Percentiles rank a stretch among this genome's conserved stretches.
Conservation (phyloP, 495 filamentous ascomycete species). For the Aspergillus diversus region DNA sequence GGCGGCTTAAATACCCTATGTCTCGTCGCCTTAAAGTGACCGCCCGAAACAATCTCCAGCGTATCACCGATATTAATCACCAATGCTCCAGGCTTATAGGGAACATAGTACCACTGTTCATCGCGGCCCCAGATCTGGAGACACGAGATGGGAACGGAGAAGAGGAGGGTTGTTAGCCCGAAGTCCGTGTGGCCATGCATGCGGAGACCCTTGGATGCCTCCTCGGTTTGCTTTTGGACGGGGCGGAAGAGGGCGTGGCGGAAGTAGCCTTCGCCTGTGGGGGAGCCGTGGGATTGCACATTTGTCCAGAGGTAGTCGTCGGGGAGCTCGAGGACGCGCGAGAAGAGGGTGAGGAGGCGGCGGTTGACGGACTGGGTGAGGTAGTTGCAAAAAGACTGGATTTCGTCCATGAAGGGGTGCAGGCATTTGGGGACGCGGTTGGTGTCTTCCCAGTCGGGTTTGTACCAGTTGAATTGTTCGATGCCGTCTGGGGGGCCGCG, state of each 20-base stretch:
- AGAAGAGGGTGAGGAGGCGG: constrained; percentile 47
- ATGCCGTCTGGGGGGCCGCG: constrained; percentile 44
- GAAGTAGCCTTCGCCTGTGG: constrained; percentile 51
- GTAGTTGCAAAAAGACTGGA: constrained; percentile 47
- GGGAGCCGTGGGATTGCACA: constrained; percentile 48
- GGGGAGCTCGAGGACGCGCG: constrained; percentile 49
- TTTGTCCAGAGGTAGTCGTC: constrained; percentile 52
- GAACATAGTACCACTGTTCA: constrained; percentile 48
- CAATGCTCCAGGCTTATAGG: constrained; percentile 47
- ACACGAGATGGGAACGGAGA: constrained; percentile 46
- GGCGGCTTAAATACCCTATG: constrained; percentile 49
- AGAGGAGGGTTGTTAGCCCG: constrained; percentile 46
- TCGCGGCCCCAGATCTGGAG: constrained; percentile 49
- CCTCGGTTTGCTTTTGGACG: constrained; percentile 40
- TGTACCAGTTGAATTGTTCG: constrained; percentile 55
- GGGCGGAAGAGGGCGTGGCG: constrained; percentile 49
- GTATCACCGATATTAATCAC: constrained; percentile 54
- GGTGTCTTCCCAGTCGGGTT: constrained; percentile 38
- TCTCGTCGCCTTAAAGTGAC: constrained; percentile 52
- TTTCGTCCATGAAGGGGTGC: constrained; percentile 51
- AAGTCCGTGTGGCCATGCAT: constrained; percentile 54
- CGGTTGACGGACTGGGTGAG: constrained; percentile 49
- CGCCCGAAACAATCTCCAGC: constrained; percentile 50
- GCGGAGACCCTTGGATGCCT: constrained; percentile 43
- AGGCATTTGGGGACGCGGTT: constrained; percentile 41